Conservation (phyloP, 1,284 basidiomycete genomes). For the Ceratobasidium sp. region DNA sequence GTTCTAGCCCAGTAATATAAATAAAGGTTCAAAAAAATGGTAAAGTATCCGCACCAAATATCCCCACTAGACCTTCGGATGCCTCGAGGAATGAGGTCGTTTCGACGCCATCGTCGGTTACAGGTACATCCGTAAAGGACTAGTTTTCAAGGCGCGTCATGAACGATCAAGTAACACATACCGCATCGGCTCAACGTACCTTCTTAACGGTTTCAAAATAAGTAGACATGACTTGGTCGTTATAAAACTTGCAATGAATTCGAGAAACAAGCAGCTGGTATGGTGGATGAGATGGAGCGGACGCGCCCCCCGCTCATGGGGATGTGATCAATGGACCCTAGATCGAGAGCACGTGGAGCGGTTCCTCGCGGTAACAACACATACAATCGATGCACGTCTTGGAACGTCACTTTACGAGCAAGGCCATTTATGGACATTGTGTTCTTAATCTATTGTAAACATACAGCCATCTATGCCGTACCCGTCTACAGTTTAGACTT, state of each 20-base stretch:
- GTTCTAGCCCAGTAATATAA: slow-evolving; percentile 66
- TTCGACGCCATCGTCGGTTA: slow-evolving; percentile 90
- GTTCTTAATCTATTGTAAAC: background rate
- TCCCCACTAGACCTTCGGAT: slow-evolving; percentile 86
- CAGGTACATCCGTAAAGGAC: slow-evolving; percentile 92
- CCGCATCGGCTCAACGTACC: slow-evolving; percentile 62
- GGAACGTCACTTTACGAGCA: background rate
- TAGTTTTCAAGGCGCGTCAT: slow-evolving; percentile 57
- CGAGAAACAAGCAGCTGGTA: slow-evolving; percentile 2
- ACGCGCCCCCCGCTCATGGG: background rate
- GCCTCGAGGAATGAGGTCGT: slow-evolving; percentile 92
- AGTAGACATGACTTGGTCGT: slow-evolving; percentile 73
- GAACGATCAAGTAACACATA: background rate
- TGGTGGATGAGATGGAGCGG: slow-evolving; percentile 22
- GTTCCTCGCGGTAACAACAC: slow-evolving; percentile 8
- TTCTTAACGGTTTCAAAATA: slow-evolving; percentile 88
- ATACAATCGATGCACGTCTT: no score
- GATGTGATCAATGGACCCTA: slow-evolving; percentile 18
- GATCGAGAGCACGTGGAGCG: slow-evolving; percentile 25
- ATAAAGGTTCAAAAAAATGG: background rate
- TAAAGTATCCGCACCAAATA: slow-evolving; percentile 77
- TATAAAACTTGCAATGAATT: background rate
- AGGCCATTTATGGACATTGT: background rate
- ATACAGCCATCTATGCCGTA: background rate
- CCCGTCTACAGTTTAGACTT: slow-evolving; percentile 18